Conservation (phyloP, 495 filamentous ascomycete genomes). For the Aspergillus bridgeri region DNA sequence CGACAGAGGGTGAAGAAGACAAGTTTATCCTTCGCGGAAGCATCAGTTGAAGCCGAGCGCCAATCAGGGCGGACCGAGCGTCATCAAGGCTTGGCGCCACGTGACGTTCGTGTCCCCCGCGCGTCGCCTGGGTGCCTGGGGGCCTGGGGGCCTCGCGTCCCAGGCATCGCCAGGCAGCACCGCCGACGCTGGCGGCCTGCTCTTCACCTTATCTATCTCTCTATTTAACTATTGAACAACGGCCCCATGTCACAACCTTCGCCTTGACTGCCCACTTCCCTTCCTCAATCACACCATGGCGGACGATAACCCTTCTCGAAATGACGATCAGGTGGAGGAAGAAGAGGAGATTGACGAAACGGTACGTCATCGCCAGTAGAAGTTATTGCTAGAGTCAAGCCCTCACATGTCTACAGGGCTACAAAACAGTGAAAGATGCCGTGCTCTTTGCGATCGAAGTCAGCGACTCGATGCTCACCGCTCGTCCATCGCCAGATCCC, state of each 20-base stretch:
- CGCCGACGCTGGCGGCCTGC: background rate
- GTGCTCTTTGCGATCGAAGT: constrained; percentile 95
- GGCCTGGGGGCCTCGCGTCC: background rate
- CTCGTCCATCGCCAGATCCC: constrained; percentile 57
- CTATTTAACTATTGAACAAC: background rate
- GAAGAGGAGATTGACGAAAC: constrained; percentile 72
- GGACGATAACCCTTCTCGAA: constrained; percentile 37
- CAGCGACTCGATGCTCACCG: constrained; percentile 80
- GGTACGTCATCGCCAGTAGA: constrained; percentile 39
- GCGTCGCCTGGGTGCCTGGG: too few relatives aligned
- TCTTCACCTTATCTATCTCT: background rate
- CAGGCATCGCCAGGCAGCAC: background rate
- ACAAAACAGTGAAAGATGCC: constrained; percentile 91
- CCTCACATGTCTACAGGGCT: constrained; percentile 56
- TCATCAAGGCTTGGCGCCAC: constrained; percentile 34
- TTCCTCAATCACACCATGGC: constrained; percentile 31
- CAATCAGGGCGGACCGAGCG: constrained; percentile 27
- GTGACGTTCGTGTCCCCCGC: constrained; percentile 35
- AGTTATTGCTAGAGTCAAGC: constrained; percentile 5
- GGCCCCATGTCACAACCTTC: background rate
- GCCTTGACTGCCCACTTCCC: background rate
- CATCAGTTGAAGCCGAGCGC: too few relatives aligned
- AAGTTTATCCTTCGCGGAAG: too few relatives aligned
- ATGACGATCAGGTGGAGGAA: constrained; percentile 57
- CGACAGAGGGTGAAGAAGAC: background rate